phyloP scores from a whole-genome alignment of 768 basidiomycete species.

The Favolaschia claudopus region DNA sequence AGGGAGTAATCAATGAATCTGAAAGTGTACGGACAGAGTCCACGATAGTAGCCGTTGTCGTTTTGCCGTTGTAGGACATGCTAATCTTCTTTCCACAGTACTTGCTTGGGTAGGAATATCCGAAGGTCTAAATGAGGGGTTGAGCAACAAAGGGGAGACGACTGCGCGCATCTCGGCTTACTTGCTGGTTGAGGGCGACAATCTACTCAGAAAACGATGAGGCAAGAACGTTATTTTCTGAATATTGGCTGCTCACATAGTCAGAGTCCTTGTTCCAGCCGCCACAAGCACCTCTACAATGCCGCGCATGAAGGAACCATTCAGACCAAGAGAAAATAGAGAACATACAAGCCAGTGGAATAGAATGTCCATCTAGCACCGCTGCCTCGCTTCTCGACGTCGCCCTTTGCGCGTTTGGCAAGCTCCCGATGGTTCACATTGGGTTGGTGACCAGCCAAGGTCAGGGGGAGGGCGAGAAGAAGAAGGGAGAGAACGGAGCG shows the following conservation, averaged over 20 bases:
- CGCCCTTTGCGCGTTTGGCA: slow-evolving; percentile 53
- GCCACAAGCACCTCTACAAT: slow-evolving; percentile 67
- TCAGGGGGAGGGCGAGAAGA: slow-evolving; percentile 44
- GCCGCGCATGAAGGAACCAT: slow-evolving; percentile 5
- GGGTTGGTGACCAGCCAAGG: slow-evolving; percentile 42
- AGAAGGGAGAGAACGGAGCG: slow-evolving; percentile 32
- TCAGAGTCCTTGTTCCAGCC: slow-evolving; percentile 44
- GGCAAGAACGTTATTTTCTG: background rate
- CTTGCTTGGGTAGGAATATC: slow-evolving; percentile 57
- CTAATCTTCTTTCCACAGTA: slow-evolving; percentile 68
- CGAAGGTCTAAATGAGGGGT: slow-evolving; percentile 7
- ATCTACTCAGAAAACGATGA: slow-evolving; percentile 44
- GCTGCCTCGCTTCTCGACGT: slow-evolving; percentile 44
- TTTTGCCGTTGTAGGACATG: slow-evolving; percentile 68
- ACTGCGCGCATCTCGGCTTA: slow-evolving; percentile 38
- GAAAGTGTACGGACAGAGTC: slow-evolving; percentile 44
- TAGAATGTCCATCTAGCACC: slow-evolving; percentile 62
- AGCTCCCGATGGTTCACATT: slow-evolving; percentile 55
- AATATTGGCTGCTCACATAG: slow-evolving; percentile 46
- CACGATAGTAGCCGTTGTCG: slow-evolving; percentile 61
- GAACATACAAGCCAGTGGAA: slow-evolving; percentile 55
- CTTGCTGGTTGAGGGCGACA: slow-evolving; percentile 57
- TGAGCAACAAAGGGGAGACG: background rate
- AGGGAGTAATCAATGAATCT: background rate
- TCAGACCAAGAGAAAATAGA: slow-evolving; percentile 12